Conservation (phyloP, 306 rosid species). For the Glycyrrhiza uralensis region DNA sequence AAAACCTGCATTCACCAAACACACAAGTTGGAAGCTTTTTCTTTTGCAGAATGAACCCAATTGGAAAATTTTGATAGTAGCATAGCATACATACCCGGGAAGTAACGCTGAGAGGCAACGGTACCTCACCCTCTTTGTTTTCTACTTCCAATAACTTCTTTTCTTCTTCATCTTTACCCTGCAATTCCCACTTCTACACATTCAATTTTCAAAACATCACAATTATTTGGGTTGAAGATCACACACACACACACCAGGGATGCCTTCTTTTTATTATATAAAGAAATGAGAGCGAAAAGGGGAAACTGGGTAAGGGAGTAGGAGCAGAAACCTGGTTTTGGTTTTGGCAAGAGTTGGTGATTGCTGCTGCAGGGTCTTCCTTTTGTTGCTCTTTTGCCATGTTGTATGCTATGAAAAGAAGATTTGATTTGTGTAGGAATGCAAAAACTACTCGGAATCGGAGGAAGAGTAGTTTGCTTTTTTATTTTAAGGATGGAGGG, state of each 20-base stretch:
- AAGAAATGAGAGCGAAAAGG: not conserved
- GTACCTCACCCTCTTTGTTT: slow-evolving; percentile 55
- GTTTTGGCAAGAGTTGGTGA: slow-evolving; percentile 19
- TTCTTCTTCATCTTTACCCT: slow-evolving; percentile 47
- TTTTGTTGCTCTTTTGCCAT: slow-evolving; percentile 51
- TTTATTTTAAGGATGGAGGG: too few species aligned
- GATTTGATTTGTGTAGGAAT: not conserved
- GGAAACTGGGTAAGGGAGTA: not conserved
- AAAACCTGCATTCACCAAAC: slow-evolving; percentile 55
- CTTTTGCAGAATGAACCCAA: not conserved
- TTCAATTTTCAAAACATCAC: not conserved
- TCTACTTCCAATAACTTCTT: slow-evolving; percentile 41
- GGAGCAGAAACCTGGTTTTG: slow-evolving; percentile 14
- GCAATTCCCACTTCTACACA: slow-evolving; percentile 29
- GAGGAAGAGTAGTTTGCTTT: too few species aligned
- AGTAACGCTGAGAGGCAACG: slow-evolving; percentile 71
- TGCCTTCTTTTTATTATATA: not conserved
- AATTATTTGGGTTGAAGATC: not conserved
- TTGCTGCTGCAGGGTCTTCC: slow-evolving; percentile 19
- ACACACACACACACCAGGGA: not conserved
- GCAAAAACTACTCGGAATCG: slow-evolving; percentile 6
- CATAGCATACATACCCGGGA: slow-evolving; percentile 62
- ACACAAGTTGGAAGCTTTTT: not conserved
- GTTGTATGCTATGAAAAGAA: not conserved
- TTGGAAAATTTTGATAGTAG: not conserved